Evolutionary conservation across 257 asterid species (phyloP).

Genomic region (Lavandula angustifolia): DNA sequence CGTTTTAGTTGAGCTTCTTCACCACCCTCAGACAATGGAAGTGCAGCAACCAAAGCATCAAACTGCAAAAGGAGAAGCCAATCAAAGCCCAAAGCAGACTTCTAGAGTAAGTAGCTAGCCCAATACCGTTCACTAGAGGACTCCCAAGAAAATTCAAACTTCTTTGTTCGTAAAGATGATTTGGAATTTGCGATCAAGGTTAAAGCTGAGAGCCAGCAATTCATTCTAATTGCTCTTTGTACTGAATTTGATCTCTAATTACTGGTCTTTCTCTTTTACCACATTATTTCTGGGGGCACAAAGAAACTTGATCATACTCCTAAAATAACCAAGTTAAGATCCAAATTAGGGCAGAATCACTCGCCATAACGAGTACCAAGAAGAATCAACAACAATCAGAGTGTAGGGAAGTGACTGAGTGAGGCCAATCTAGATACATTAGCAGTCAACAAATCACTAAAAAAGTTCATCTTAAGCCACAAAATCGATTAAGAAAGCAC

Average conservation of each 20-base stretch:
- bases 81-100: conserved; percentile 2
- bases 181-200: background rate
- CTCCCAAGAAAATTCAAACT: background rate
- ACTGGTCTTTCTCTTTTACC: background rate
- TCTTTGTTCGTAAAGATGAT: background rate
- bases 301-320: background rate
- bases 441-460: background rate
- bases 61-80: conserved; percentile 45
- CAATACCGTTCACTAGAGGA: background rate
- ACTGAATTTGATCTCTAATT: background rate
- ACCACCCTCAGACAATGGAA: conserved; percentile 82
- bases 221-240: background rate
- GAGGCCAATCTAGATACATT: too few relatives aligned
- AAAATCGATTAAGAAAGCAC: conserved; percentile 1
- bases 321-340: background rate
- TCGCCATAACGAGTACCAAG: background rate
- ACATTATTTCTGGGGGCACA: background rate
- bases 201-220: background rate
- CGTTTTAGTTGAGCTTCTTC: conserved; percentile 88
- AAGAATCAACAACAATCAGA: too few relatives aligned
- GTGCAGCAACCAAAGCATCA: conserved; percentile 87
- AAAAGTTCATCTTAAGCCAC: background rate
- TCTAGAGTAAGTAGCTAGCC: conserved; percentile 9
- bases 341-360: background rate
- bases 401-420: too few relatives aligned